Percentiles rank a stretch among this genome's conserved stretches.
phyloP scores from a whole-genome alignment of 1,284 basidiomycete species.

The Cryptococcus sp. region DNA sequence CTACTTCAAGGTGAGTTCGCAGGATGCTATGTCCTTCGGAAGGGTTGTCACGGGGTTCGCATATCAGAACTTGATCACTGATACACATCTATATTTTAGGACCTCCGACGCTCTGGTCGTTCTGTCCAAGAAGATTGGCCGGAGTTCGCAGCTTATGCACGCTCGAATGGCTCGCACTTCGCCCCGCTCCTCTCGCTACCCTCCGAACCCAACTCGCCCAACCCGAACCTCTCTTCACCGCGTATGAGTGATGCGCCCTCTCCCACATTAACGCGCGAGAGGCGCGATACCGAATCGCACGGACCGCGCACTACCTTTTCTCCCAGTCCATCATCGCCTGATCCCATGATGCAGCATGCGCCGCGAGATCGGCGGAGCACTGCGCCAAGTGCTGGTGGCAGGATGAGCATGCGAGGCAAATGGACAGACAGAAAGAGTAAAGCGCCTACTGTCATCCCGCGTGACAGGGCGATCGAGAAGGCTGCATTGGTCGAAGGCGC shows the following conservation, averaged over 20 bases:
- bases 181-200: slow-evolving; percentile 63
- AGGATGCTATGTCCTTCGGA: not conserved
- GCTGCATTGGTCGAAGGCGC: slow-evolving; percentile 87
- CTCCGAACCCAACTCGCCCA: slow-evolving; percentile 17
- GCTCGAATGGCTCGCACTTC: slow-evolving; percentile 59
- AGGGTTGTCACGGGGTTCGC: not conserved
- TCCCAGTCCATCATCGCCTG: slow-evolving; percentile 6
- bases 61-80: slow-evolving; percentile 3
- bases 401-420: slow-evolving; percentile 22
- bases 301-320: slow-evolving; percentile 20
- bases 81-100: slow-evolving; percentile 50
- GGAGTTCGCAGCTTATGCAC: slow-evolving; percentile 89
- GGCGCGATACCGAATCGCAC: slow-evolving; percentile 46
- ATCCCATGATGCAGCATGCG: slow-evolving; percentile 8
- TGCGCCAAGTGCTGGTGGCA: slow-evolving; percentile 9
- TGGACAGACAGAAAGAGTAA: slow-evolving; percentile 21
- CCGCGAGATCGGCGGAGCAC: slow-evolving; percentile 19
- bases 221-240: slow-evolving; percentile 3
- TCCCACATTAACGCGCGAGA: slow-evolving; percentile 18
- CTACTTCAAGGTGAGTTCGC: slow-evolving; percentile 74
- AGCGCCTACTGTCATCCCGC: slow-evolving; percentile 83
- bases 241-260: not conserved
- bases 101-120: slow-evolving; percentile 88
- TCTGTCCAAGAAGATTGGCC: slow-evolving; percentile 96
- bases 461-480: slow-evolving; percentile 85